These are phyloP conservation scores for Rubroshorea leprosula DNA, from an alignment of 345 rosid species.

Conservation along the genomic window DNA sequence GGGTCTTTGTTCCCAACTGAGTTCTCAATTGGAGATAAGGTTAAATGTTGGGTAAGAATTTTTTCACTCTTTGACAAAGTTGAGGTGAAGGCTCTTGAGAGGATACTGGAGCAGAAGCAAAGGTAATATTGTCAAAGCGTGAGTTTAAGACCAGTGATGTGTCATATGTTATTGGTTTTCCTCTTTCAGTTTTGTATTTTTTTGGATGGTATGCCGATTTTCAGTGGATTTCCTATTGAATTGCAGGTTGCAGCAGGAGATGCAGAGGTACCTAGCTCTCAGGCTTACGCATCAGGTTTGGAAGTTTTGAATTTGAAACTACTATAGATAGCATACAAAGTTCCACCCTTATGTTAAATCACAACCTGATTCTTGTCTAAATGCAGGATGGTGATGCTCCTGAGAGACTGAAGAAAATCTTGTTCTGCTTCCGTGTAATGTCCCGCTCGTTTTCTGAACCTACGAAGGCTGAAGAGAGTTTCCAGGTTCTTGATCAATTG, in stretches of 20 bases:
- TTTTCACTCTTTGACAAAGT: slow-evolving; percentile 76
- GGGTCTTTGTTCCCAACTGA: slow-evolving; percentile 62
- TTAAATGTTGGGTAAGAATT: slow-evolving; percentile 68
- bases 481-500: slow-evolving; percentile 85
- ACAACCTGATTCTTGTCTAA: slow-evolving; percentile 20
- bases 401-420: slow-evolving; percentile 75
- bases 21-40: slow-evolving; percentile 57
- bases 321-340: slow-evolving; percentile 4
- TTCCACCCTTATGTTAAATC: slow-evolving; percentile 4
- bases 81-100: slow-evolving; percentile 86
- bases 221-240: slow-evolving; percentile 34
- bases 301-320: slow-evolving; percentile 14
- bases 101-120: slow-evolving; percentile 90
- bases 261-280: slow-evolving; percentile 76
- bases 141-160: neutral
- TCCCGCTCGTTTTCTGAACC: slow-evolving; percentile 90
- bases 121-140: slow-evolving; percentile 34
- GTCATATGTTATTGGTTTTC: neutral
- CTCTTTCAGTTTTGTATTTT: slow-evolving; percentile 25
- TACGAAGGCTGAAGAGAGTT: slow-evolving; percentile 75
- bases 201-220: slow-evolving; percentile 30
- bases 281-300: slow-evolving; percentile 85
- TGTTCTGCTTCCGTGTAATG: slow-evolving; percentile 76
- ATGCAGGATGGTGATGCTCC: slow-evolving; percentile 75
- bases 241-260: slow-evolving; percentile 96